Base-by-base conservation (phyloP, 495 filamentous ascomycete genomes). In the Penicillium daleae region DNA sequence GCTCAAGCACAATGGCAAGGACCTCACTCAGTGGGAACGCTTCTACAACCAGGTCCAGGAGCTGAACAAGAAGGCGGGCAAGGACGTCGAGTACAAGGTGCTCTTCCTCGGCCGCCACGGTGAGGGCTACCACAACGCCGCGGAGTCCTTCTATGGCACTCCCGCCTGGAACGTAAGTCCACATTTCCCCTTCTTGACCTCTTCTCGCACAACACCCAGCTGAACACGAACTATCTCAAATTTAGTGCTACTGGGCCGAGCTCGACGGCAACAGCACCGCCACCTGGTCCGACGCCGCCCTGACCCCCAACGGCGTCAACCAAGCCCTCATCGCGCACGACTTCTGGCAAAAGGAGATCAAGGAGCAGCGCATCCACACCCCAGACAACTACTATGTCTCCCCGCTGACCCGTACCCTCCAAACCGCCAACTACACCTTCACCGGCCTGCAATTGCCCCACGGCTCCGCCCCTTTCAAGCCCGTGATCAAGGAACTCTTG, bases 31-130 rank as follows among this genome's bases (percentile, higher is more conserved):
- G 74, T 92, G 89, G 89, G 78, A 88, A 61, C 79, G 85, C 21
- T 91, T 92, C 74, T 76, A 84, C 62, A 56, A 80, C 49, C 76
- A 87, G 56, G 83, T 91, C 5, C 60, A 76, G 17, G 66, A 73
- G 9, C 71, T 90, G 61, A 91, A 91, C 66, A 60, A 71, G 0
- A 74, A 79, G 12, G 75, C 79, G 1, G 64, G 56, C 13, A 54
- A 65, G 7, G 74, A 83, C 49, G 79, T 84, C 6, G 69, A 83
- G 44, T 92, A 91, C 72, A 91, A 89, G 65, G 83, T 92, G 3
- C 70, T 92, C 24, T 91, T 85, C 78, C 69, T 90, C 44, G 89
- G 85, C 9, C 83, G 89, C 24, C 89, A 92, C 63, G 90, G 89
- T 2, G 83, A 92, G 66, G 90, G 89, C 1, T 88, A 81, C 66